These are phyloP conservation scores for Oryza australiensis DNA, from an alignment of 176 grass and related monocot species.

Conservation along the genomic window DNA sequence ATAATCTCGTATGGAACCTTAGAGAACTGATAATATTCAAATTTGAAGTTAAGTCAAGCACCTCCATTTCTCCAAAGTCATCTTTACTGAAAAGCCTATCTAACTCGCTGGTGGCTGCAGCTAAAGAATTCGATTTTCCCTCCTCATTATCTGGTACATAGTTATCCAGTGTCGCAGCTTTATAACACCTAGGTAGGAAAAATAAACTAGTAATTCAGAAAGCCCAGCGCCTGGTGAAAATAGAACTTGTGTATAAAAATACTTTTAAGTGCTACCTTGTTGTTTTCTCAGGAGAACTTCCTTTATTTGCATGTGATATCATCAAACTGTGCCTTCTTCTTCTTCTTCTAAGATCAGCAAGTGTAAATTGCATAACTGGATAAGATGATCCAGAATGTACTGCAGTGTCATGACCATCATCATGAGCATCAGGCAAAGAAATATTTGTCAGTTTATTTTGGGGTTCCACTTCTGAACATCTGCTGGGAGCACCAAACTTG, in stretches of 20 bases:
- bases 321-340: constrained; percentile 58
- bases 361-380: constrained; percentile 61
- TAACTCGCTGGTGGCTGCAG: constrained; percentile 75
- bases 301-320: constrained; percentile 43
- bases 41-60: constrained; percentile 27
- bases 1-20: constrained; percentile 11
- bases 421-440: constrained; percentile 31
- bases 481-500: constrained; percentile 34
- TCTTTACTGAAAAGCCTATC: constrained; percentile 94
- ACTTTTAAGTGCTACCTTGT: constrained; percentile 55
- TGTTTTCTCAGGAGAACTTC: constrained; percentile 37
- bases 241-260: constrained; percentile 25
- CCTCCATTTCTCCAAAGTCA: constrained; percentile 93
- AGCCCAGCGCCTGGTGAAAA: constrained; percentile 9
- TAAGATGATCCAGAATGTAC: constrained; percentile 54
- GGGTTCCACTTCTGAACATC: constrained; percentile 42
- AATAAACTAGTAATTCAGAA: constrained; percentile 33
- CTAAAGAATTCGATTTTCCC: constrained; percentile 64
- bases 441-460: constrained; percentile 35
- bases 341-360: constrained; percentile 77
- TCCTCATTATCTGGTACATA: constrained; percentile 63
- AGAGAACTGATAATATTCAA: constrained; percentile 7
- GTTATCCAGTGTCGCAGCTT: constrained; percentile 69
- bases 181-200: constrained; percentile 61
- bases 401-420: constrained; percentile 36